Evolutionary conservation across 2,329 filamentous ascomycete species (phyloP).

Genomic region (Epichloe typhina): DNA sequence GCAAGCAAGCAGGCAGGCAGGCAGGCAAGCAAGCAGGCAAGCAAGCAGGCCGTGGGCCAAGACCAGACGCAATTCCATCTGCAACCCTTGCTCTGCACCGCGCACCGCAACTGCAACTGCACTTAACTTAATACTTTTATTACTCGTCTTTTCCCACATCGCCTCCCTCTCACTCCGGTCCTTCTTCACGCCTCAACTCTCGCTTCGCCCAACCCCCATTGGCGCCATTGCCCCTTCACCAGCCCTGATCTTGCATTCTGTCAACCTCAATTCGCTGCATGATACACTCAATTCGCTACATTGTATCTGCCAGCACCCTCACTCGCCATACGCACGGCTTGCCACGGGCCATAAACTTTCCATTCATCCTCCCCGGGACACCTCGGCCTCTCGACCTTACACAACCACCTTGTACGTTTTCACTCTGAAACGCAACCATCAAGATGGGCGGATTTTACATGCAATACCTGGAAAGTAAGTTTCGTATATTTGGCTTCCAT

Average conservation of each 20-base stretch:
- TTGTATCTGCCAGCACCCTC: not conserved
- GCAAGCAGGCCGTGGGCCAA: not conserved
- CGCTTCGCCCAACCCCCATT: constrained; percentile 25
- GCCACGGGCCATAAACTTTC: constrained; percentile 8
- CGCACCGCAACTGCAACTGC: not conserved
- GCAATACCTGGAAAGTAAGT: constrained; percentile 66
- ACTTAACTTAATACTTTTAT: constrained; percentile 2
- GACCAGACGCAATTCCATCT: constrained; percentile 1
- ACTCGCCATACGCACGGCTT: not conserved
- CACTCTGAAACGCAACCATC: constrained; percentile 15
- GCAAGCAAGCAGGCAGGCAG: not conserved
- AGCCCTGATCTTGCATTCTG: constrained; percentile 4
- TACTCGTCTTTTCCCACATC: constrained; percentile 6
- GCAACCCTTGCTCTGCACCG: not conserved
- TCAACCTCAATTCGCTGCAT: not conserved
- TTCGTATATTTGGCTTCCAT: not conserved
- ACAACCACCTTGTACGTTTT: constrained; percentile 6
- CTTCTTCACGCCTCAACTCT: constrained; percentile 5
- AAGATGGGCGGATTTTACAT: constrained; percentile 55
- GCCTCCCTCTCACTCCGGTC: not conserved
- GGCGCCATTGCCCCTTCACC: constrained; percentile 38
- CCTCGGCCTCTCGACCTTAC: not conserved
- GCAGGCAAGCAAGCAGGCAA: not conserved
- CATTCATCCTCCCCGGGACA: constrained; percentile 5
- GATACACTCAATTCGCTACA: not conserved